Evolutionary conservation across 148 eudicot genomes (phyloP).

Genomic region (Camellia lanceoleosa): DNA sequence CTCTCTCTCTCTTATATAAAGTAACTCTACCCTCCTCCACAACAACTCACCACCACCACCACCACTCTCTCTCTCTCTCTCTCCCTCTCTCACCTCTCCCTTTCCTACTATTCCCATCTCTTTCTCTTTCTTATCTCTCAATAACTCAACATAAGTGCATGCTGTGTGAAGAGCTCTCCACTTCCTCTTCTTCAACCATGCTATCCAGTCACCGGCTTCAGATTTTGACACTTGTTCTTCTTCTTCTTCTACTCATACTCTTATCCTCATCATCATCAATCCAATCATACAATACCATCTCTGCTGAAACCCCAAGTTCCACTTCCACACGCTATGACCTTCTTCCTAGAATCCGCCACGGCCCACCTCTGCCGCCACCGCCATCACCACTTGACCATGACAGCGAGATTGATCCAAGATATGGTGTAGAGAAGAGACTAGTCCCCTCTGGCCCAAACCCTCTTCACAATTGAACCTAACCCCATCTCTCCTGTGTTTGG

Average conservation of each 20-base stretch:
- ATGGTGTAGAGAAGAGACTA: conserved; percentile 74
- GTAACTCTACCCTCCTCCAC: no score
- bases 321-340: conserved; percentile 29
- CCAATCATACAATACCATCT: conserved; percentile 27
- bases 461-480: conserved; percentile 55
- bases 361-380: conserved; percentile 22
- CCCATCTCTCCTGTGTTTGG: not conserved
- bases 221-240: not conserved
- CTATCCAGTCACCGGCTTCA: not conserved
- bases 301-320: conserved; percentile 37
- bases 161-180: not conserved
- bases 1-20: not conserved
- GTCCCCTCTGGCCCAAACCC: conserved; percentile 98
- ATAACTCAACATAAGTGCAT: conserved; percentile 6
- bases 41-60: not conserved
- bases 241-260: conserved; percentile 1
- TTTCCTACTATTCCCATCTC: not conserved
- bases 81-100: not conserved
- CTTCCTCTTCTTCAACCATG: not conserved
- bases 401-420: conserved; percentile 65
- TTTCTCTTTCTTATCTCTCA: conserved; percentile 9
- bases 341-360: conserved; percentile 27
- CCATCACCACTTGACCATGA: not conserved
- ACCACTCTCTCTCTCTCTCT: not conserved
- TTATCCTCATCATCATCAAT: conserved; percentile 11